These are phyloP conservation scores for Podaxis sp. DNA, from an alignment of 768 basidiomycete genomes.

Conservation along the genomic window DNA sequence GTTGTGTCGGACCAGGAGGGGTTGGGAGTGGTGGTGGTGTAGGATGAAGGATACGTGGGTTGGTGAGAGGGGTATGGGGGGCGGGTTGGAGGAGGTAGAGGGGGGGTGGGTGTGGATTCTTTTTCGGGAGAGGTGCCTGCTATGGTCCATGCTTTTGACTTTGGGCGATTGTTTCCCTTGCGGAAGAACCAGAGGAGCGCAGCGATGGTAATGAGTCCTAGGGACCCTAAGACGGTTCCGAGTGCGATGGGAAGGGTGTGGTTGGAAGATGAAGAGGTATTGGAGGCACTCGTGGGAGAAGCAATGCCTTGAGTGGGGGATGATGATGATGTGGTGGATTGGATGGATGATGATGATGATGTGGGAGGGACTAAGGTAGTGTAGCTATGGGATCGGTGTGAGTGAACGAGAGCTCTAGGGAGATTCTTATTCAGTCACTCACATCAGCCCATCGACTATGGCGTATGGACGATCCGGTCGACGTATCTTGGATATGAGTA, in stretches of 20 bases:
- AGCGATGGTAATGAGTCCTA: constrained; percentile 24
- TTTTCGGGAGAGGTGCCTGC: constrained; percentile 12
- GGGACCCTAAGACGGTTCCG: constrained; percentile 27
- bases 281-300: constrained; percentile 11
- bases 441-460: constrained; percentile 37
- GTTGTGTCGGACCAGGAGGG: background rate
- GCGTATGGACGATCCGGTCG: constrained; percentile 25
- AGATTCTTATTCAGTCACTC: constrained; percentile 7
- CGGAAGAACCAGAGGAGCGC: constrained; percentile 25
- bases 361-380: constrained; percentile 12
- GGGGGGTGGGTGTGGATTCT: background rate
- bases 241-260: constrained; percentile 27
- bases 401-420: background rate
- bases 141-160: constrained; percentile 32
- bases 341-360: constrained; percentile 5
- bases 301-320: constrained; percentile 11
- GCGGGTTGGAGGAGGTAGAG: background rate
- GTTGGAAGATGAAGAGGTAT: constrained; percentile 8
- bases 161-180: constrained; percentile 21
- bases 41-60: background rate
- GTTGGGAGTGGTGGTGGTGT: background rate
- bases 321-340: constrained; percentile 16
- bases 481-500: constrained; percentile 32
- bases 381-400: constrained; percentile 10
- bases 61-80: background rate